A percentile compares a stretch with the other conserved stretches of the same genome.
phyloP scores from a whole-genome alignment of 305 asterid species.

The Solanum aculeatissimum region DNA sequence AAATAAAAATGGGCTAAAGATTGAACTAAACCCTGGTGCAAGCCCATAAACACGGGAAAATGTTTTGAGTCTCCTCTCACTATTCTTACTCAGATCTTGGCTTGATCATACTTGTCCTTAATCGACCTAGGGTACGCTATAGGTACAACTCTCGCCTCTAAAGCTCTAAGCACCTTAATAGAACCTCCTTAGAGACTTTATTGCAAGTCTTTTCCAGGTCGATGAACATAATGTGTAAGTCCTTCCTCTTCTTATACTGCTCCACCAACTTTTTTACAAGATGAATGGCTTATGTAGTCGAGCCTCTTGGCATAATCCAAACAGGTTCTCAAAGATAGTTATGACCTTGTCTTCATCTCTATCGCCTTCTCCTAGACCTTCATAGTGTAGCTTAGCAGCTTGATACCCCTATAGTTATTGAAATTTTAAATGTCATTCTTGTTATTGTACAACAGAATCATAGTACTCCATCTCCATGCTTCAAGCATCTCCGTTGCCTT shows the following conservation, averaged over 20 bases:
- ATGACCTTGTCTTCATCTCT: neutral
- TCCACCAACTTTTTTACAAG: neutral
- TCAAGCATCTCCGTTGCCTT: neutral
- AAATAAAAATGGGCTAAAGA: neutral
- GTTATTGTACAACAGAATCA: neutral
- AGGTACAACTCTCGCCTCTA: neutral
- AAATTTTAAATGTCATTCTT: neutral
- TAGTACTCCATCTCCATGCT: neutral
- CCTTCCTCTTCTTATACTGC: neutral
- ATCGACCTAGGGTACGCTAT: neutral
- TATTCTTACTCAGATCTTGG: neutral
- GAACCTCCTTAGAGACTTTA: neutral
- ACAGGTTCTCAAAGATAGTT: neutral
- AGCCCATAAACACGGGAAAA: neutral
- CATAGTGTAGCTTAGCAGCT: neutral
- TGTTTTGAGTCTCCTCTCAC: neutral
- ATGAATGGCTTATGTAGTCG: neutral
- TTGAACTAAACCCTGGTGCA: neutral
- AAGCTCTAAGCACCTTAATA: neutral
- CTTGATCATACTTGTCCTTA: neutral
- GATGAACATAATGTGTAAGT: neutral
- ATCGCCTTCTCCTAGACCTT: neutral
- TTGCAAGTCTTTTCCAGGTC: neutral
- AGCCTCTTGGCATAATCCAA: neutral
- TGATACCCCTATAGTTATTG: neutral